Base-by-base conservation (phyloP, 345 rosid species). In the Chamaenerion angustifolium region DNA sequence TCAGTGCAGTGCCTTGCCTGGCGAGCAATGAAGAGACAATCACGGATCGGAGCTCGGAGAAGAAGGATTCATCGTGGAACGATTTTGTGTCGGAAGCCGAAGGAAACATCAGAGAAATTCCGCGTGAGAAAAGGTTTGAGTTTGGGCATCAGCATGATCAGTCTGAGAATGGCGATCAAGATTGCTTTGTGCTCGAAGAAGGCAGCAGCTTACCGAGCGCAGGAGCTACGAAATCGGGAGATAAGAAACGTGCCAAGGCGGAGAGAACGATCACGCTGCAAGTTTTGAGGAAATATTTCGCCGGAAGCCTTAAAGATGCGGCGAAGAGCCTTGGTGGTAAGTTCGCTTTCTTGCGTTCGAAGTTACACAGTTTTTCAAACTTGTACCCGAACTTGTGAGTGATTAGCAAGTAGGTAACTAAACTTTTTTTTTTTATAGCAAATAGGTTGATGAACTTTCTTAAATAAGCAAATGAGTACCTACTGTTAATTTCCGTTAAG, bases 231-330 rank as follows among this genome's bases (percentile, higher is more conserved):
- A 76, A 70, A 56, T 56, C 61, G 45, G 66, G 74, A 12, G 85
- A 73, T 56, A 80, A 71, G 64, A 80, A 68, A 50, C 89, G 79
- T 43, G 59, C 73, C 43, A 87, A 76, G 71, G 71, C 76, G 5
- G 89, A 92, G 57, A 87, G 81, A 64, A 70, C 61, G 16, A 82
- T 87, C 60, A 76, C 82, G 50, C 68, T 82, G 73, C 75, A 82
- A 63, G 89, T 83, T 66, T 83, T 82, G 43, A 71, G 68, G 47
- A 80, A 78, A 45, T 74, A 87, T 59, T 87, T 92, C 43, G 64
- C 98, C 3, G 96, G 96, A 51, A 87, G 89, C 58, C 76, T 87
- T 42, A 92, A 92, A 75, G 95, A 87, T 70, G 98, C 96, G 54
- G 96, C 96, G 12, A 92, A 75, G 70, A 77, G 70, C 57, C 78